A percentile compares a stretch with the other conserved stretches of the same genome.
Conservation (phyloP, 2,329 filamentous ascomycete species). For the Camptophora hylomeconis region DNA sequence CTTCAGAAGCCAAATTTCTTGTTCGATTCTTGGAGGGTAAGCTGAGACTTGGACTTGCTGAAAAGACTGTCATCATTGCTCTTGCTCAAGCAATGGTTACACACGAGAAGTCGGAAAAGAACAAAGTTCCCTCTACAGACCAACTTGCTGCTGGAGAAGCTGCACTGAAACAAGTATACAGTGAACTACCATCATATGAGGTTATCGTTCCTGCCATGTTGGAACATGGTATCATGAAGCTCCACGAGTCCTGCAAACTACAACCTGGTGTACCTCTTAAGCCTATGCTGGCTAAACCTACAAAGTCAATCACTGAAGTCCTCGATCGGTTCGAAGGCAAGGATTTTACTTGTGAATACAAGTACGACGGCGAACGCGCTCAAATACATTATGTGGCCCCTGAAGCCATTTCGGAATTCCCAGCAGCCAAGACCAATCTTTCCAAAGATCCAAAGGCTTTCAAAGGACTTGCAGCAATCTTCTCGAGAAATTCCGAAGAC, state of each 20-base stretch:
- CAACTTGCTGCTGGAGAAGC: constrained; percentile 74
- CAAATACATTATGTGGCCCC: constrained; percentile 95
- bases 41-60: constrained; percentile 76
- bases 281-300: constrained; percentile 96
- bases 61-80: constrained; percentile 81
- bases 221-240: constrained; percentile 68
- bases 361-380: constrained; percentile 96
- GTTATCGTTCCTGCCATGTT: constrained; percentile 85
- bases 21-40: constrained; percentile 92
- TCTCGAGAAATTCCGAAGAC: constrained; percentile 94
- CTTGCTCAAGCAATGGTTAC: constrained; percentile 77
- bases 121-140: constrained; percentile 52
- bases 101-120: constrained; percentile 63
- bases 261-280: constrained; percentile 90
- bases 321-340: constrained; percentile 92
- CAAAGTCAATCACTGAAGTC: constrained; percentile 95
- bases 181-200: constrained; percentile 89
- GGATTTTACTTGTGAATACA: constrained; percentile 96
- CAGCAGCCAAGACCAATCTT: constrained; percentile 45
- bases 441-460: constrained; percentile 43
- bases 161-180: constrained; percentile 81
- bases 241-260: constrained; percentile 77
- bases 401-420: constrained; percentile 57
- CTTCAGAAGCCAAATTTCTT: constrained; percentile 90
- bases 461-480: constrained; percentile 76